Evolutionary conservation across 164 flowering plant genomes (phyloP), one percentile per base, ranked within the genome.

Genomic region (Saururus chinensis): DNA sequence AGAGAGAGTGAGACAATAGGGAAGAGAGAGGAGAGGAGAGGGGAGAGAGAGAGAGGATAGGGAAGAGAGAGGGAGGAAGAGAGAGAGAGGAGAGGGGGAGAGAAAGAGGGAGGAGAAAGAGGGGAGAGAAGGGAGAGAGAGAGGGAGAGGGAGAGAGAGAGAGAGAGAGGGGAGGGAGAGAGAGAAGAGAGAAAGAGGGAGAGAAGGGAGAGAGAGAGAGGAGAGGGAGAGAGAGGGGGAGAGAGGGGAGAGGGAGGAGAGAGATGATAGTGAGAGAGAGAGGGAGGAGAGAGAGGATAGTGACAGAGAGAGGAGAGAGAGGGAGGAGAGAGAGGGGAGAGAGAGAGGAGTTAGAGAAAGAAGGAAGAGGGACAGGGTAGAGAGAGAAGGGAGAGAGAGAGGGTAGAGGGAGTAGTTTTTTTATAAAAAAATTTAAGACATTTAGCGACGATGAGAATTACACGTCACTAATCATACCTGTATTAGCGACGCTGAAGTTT

Each of bases 61-160:
- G n/a, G n/a, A n/a, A 53, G 56, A 53, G 56, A n/a, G 56, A n/a
- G 56, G 21, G 56, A n/a, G 56, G 21, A 20, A n/a, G 56, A n/a
- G 56, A n/a, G 56, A n/a, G 56, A n/a, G 16, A 16, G 16, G 51
- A 16, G 16, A 45, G 51, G 9, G 11, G 51, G 16, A 16, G 51
- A 9, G 11, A 16, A 45, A 16, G 11, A 16, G 16, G 11, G 51
- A 16, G 9, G 51, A 45, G 51, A 45, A 16, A 16, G 51, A 9
- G 51, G 16, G 51, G 16, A 16, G 51, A 45, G 51, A 45, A 16
- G 51, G 51, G 11, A 45, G 16, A 16, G 16, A 16, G 51, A 45
- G 51, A 45, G 16, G 51, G 16, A 16, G 16, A 16, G 51, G 16
- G 51, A 16, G 11, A 9, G 51, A 45, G 16, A 16, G 11, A 8